Base-by-base conservation (phyloP, 2,329 filamentous ascomycete genomes). In the Claviceps pazoutovae region DNA sequence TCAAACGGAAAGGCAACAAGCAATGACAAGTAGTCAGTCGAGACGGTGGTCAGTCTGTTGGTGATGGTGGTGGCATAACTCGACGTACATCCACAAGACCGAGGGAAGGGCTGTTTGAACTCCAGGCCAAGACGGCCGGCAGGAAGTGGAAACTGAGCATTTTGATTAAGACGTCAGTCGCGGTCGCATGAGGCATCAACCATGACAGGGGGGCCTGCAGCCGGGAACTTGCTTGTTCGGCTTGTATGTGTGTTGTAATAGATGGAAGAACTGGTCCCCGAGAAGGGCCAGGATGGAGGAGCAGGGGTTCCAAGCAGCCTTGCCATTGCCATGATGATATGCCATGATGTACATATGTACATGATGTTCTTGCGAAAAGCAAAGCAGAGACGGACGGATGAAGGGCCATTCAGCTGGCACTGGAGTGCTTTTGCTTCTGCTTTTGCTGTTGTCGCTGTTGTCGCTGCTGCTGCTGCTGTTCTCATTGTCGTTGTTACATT, bases 201-300 rank as follows among this genome's bases (percentile, higher is more conserved):
- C 51, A 48, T 21, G 51, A 43, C 55, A 53, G 46, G 54, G 53
- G 51, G 41, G 62, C 60, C 60, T 60, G 58, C 60, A 60, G 59
- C 57, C 54, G 60, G 61, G 61, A 60, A 51, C 54, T 58, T 60
- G 59, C 60, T 58, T 61, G 54, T 54, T 51, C 45, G 52, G 46
- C 51, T 47, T 53, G 44, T 34, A n/a, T 17, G 44, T 30, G 41
- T 45, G 23, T 30, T 17, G 21, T 47, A 44, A 53, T 53, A 44
- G 38, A 42, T 36, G 44, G 36, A 46, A 30, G 14, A 21, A 19
- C 21, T 16, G 36, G 51, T 46, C 38, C 48, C 48, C 51, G 49
- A 43, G 51, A 52, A 52, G 30, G 53, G 45, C 11, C 49, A 37
- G 45, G 54, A 49, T 42, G 16, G 46, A 37, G 45, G 53, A 48